These are phyloP conservation scores for Lactarius sp. DNA, from an alignment of 768 basidiomycete species.

Conservation along the genomic window DNA sequence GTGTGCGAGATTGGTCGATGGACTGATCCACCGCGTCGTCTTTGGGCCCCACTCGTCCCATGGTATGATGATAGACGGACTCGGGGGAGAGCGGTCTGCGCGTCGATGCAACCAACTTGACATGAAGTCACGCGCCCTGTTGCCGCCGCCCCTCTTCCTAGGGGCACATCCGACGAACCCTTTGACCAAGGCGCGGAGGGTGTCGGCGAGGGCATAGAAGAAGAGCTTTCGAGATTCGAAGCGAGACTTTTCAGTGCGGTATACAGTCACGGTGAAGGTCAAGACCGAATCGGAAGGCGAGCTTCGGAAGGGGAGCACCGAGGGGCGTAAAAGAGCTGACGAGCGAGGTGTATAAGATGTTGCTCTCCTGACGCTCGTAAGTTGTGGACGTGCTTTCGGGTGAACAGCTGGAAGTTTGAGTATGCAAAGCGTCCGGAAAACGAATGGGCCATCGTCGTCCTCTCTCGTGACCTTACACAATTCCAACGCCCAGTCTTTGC, in stretches of 20 bases:
- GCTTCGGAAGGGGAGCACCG: slow-evolving; percentile 7
- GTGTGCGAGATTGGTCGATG: not conserved
- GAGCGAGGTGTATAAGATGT: not conserved
- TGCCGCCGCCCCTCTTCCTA: not conserved
- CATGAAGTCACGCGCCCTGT: not conserved
- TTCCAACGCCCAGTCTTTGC: slow-evolving; percentile 12
- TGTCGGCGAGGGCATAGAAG: slow-evolving; percentile 1
- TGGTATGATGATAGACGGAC: not conserved
- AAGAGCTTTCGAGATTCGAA: not conserved
- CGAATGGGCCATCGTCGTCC: not conserved
- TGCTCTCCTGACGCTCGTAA: not conserved
- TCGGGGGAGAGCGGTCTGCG: not conserved
- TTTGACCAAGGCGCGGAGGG: not conserved
- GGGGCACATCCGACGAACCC: not conserved
- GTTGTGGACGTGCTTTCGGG: not conserved
- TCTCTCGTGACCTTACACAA: not conserved
- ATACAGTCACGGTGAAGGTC: slow-evolving; percentile 1
- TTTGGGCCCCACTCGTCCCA: slow-evolving; percentile 18
- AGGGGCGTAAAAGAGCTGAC: not conserved
- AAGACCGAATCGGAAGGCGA: slow-evolving; percentile 8
- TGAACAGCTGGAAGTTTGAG: slow-evolving; percentile 11
- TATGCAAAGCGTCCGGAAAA: slow-evolving; percentile 1
- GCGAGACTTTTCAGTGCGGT: not conserved
- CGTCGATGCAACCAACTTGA: slow-evolving; percentile 1
- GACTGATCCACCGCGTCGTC: slow-evolving; percentile 7